These are phyloP conservation scores for Agroathelia rolfsii DNA, from an alignment of 1,284 basidiomycete species.

Conservation along the genomic window DNA sequence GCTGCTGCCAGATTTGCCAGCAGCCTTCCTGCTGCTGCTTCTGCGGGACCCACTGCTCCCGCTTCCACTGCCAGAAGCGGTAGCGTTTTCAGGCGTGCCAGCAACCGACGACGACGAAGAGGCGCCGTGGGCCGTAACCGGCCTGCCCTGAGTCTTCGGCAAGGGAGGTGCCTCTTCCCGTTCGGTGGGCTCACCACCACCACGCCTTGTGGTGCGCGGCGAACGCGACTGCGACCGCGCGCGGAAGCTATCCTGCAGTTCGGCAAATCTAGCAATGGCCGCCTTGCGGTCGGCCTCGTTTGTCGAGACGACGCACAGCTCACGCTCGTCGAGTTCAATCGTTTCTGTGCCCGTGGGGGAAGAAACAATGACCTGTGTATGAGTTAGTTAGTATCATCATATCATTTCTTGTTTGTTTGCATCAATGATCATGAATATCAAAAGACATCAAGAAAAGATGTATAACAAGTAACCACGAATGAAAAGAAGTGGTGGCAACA, in stretches of 20 bases:
- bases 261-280: constrained; percentile 52
- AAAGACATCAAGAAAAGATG: constrained; percentile 6
- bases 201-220: constrained; percentile 33
- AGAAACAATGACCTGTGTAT: constrained; percentile 44
- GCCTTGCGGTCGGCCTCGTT: constrained; percentile 58
- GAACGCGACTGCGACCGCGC: constrained; percentile 52
- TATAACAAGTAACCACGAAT: constrained; percentile 4
- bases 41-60: too few relatives aligned
- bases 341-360: constrained; percentile 45
- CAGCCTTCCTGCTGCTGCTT: too few relatives aligned
- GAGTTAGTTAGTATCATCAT: too few relatives aligned
- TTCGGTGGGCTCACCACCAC: constrained; percentile 24
- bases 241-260: constrained; percentile 25
- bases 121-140: too few relatives aligned
- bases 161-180: too few relatives aligned
- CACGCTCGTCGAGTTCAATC: constrained; percentile 58
- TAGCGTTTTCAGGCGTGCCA: too few relatives aligned
- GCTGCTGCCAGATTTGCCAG: too few relatives aligned
- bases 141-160: too few relatives aligned
- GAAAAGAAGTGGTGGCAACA: constrained; percentile 7
- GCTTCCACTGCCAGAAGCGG: too few relatives aligned
- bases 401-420: constrained; percentile 7
- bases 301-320: constrained; percentile 54
- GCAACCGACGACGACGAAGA: too few relatives aligned
- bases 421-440: constrained; percentile 9